These are phyloP conservation scores for Botrytis fabae DNA, from an alignment of 2,329 filamentous ascomycete species.

Conservation along the genomic window DNA sequence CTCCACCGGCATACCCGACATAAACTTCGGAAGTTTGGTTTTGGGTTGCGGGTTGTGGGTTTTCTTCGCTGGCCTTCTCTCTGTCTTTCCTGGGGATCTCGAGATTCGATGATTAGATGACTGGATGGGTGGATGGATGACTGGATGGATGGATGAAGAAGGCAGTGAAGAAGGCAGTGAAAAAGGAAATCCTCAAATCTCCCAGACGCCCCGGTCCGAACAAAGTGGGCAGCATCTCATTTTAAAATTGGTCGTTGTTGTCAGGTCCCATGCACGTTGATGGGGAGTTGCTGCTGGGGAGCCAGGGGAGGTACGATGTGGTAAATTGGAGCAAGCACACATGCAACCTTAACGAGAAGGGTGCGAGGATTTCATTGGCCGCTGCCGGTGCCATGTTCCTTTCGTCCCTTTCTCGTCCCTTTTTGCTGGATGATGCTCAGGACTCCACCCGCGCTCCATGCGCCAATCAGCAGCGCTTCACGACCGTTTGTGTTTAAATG, in stretches of 20 bases:
- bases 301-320: neutral
- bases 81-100: neutral
- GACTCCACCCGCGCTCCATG: neutral
- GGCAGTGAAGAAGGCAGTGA: neutral
- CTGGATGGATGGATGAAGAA: neutral
- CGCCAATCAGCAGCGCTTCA: neutral
- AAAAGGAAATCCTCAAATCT: conserved; percentile 1
- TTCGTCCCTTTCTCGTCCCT: neutral
- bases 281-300: neutral
- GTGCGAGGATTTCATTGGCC: neutral
- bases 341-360: neutral
- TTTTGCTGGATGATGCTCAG: neutral
- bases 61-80: neutral
- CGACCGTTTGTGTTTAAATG: neutral
- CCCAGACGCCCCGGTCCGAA: neutral
- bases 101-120: neutral
- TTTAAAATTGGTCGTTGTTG: conserved; percentile 14
- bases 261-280: conserved; percentile 2
- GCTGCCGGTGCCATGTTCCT: neutral
- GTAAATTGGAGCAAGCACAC: neutral
- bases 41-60: neutral
- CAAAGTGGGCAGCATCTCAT: conserved; percentile 18
- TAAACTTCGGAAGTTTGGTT: neutral
- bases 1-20: neutral
- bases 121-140: neutral